phyloP scores from a whole-genome alignment of 371 early-diverging fungal species.

The Mitosporidium daphniae region DNA sequence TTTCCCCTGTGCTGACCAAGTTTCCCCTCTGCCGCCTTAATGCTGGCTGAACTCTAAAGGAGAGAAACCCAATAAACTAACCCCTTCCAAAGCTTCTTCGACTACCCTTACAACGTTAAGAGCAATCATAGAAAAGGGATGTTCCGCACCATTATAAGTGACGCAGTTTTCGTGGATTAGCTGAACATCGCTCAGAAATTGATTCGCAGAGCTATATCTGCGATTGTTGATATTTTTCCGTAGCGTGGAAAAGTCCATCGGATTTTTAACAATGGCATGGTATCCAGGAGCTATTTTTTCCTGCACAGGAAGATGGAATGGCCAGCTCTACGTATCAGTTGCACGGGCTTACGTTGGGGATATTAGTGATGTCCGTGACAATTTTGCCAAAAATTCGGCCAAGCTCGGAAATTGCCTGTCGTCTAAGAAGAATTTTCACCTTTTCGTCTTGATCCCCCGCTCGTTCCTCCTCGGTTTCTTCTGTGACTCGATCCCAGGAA shows the following conservation, averaged over 20 bases:
- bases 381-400: conserved; percentile 5
- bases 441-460: conserved; percentile 3
- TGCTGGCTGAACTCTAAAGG: too few species aligned
- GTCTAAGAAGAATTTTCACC: conserved; percentile 4
- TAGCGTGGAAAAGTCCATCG: conserved; percentile 10
- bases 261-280: conserved; percentile 7
- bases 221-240: conserved; percentile 9
- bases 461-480: conserved; percentile 1
- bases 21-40: too few species aligned
- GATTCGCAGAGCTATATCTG: conserved; percentile 22
- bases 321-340: too few species aligned
- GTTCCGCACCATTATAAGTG: conserved; percentile 7
- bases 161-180: conserved; percentile 8
- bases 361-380: conserved; percentile 5
- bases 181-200: conserved; percentile 30
- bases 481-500: not conserved
- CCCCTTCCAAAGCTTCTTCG: too few species aligned
- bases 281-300: conserved; percentile 8
- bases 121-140: too few species aligned
- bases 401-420: conserved; percentile 3
- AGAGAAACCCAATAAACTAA: too few species aligned
- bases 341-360: conserved; percentile 8
- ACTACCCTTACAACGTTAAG: too few species aligned
- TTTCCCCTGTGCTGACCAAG: too few species aligned
- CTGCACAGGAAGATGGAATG: conserved; percentile 8